phyloP scores from a whole-genome alignment of 805 yeast genomes.

The Nakazawaea anatomiae region DNA sequence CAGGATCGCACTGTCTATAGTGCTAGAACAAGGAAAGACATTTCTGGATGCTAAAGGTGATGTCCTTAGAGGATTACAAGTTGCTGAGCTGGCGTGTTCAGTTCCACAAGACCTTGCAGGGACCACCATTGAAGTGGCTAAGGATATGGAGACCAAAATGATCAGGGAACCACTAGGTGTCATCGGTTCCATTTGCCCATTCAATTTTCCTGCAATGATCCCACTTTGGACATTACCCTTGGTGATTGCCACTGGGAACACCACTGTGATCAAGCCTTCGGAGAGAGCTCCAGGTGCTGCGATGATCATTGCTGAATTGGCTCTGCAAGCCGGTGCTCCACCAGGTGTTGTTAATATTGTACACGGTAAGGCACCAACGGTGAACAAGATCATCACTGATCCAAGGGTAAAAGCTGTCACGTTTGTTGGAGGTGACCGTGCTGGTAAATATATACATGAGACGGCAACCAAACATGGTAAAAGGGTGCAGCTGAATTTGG shows the following conservation, averaged over 20 bases:
- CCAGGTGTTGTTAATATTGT: conserved; percentile 67
- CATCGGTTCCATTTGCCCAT: conserved; percentile 72
- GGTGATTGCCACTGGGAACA: conserved; percentile 65
- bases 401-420: conserved; percentile 73
- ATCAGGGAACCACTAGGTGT: conserved; percentile 73
- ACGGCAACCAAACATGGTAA: conserved; percentile 64
- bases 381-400: conserved; percentile 63
- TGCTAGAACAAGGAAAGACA: conserved; percentile 73
- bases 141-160: conserved; percentile 75
- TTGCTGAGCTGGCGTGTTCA: conserved; percentile 69
- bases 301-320: conserved; percentile 65
- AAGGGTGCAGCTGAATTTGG: conserved; percentile 72
- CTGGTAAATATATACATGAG: conserved; percentile 68
- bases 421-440: conserved; percentile 75
- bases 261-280: conserved; percentile 62
- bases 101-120: conserved; percentile 63
- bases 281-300: conserved; percentile 84
- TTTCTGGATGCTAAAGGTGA: conserved; percentile 71
- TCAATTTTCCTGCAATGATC: conserved; percentile 84
- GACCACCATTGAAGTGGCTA: conserved; percentile 56
- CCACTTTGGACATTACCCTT: conserved; percentile 65
- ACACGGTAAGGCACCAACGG: conserved; percentile 71
- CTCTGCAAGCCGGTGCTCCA: conserved; percentile 70
- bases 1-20: conserved; percentile 56
- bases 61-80: conserved; percentile 71